Evolutionary conservation across 768 basidiomycete species (phyloP), one percentile per base, ranked within the genome.

Genomic region (Leccinum variicolor): DNA sequence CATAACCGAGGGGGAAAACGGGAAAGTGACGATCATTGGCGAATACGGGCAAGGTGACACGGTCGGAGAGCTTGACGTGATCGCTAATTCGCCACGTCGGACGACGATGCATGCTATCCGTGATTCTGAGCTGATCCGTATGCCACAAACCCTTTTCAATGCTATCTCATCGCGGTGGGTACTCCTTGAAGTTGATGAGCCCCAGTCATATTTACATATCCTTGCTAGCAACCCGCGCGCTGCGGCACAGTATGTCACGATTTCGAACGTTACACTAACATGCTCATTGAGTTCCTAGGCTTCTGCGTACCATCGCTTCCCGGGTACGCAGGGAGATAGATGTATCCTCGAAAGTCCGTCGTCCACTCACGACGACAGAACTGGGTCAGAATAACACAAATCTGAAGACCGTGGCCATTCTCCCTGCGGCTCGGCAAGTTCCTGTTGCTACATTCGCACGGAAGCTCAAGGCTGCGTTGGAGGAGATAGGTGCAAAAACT

Each of bases 31-130:
- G 10, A 94, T 98, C 50, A 79, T 89, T 2, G 92, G 86, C 8
- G 97, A 99, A 76, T 96, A 96, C 66, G 97, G 97, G 39, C 95
- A 98, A 73, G 95, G 94, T 10, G 96, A 98, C 67, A 91, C 92
- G 0, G 94, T 98, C 50, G 97, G 97, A 25, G 97, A 99, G 73
- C 80, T 99, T 13, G 97, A 98, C 70, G 97, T 97, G 53, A 98
- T 99, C 66, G 97, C 95, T 8, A 90, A 88, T 64, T 90, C 87
- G 17, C 83, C 84, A 3, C 84, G 97, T 56, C 83, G 89, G 54
- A 95, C 86, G 50, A 98, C 94, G 0, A 86, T 98, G 17, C 96
- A 98, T 74, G 97, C 97, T 7, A 98, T 99, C 62, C 92, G 97
- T 65, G 97, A 99, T 69, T 94, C 94, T 0, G 97, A 99, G 71